phyloP scores from a whole-genome alignment of 306 rosid species.

The Trifolium fragiferum region DNA sequence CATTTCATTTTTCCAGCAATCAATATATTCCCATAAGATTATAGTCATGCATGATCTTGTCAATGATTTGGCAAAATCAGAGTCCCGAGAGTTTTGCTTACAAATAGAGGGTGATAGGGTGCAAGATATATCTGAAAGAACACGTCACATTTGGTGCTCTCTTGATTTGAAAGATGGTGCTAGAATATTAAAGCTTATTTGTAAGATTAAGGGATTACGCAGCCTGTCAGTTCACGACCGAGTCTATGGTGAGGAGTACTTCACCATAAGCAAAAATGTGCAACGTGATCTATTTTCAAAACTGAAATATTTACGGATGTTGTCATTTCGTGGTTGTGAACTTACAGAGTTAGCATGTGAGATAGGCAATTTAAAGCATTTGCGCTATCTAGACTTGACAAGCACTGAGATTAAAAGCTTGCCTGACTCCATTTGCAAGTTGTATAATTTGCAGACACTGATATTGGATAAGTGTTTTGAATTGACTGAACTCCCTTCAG shows the following conservation, averaged over 20 bases:
- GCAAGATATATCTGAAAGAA: too few species aligned
- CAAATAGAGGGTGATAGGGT: too few species aligned
- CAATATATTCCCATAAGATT: too few species aligned
- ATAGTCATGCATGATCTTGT: too few species aligned
- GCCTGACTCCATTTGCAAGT: neutral
- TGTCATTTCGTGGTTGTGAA: neutral
- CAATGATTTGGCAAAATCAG: too few species aligned
- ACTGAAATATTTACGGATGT: neutral
- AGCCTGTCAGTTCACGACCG: too few species aligned
- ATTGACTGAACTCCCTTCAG: slow-evolving; percentile 2
- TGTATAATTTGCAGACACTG: neutral
- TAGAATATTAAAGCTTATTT: neutral
- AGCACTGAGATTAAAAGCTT: neutral
- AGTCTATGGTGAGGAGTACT: too few species aligned
- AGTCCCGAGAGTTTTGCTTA: too few species aligned
- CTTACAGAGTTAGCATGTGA: neutral
- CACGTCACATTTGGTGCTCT: neutral
- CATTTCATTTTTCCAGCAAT: too few species aligned
- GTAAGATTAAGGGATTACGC: neutral
- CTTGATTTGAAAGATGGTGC: fast-evolving
- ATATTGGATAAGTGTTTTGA: neutral
- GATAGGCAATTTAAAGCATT: neutral
- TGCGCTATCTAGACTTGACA: neutral
- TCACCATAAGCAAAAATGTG: too few species aligned
- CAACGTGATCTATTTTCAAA: neutral